Conservation (phyloP, 2,329 filamentous ascomycete genomes). For the Alternaria sp. region DNA sequence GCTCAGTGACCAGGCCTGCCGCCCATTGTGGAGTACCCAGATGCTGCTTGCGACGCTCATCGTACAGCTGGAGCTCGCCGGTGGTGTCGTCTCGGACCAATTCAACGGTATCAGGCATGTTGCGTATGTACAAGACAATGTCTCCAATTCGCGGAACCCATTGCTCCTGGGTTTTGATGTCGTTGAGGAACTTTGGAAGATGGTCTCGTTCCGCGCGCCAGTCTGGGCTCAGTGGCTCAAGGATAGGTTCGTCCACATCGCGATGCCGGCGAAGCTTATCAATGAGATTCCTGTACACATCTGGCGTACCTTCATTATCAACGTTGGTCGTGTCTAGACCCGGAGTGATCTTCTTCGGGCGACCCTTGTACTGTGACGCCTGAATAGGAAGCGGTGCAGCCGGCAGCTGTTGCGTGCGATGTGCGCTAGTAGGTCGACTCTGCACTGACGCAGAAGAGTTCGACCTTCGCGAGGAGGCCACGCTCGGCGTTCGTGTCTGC, state of each 20-base stretch:
- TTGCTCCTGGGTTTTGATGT: slow-evolving; percentile 52
- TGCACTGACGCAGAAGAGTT: too few relatives aligned
- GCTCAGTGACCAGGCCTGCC: slow-evolving; percentile 62
- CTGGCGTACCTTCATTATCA: slow-evolving; percentile 62
- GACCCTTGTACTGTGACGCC: slow-evolving; percentile 16
- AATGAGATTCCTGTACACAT: slow-evolving; percentile 59
- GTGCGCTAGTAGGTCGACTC: too few relatives aligned
- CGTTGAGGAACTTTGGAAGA: slow-evolving; percentile 52
- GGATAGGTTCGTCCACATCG: slow-evolving; percentile 53
- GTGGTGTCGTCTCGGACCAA: slow-evolving; percentile 37
- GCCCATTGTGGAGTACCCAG: slow-evolving; percentile 59
- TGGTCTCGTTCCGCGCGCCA: slow-evolving; percentile 60
- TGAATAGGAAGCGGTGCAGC: neutral
- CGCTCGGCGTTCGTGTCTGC: neutral
- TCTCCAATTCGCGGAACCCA: slow-evolving; percentile 64
- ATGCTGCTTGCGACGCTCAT: slow-evolving; percentile 29
- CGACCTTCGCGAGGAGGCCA: too few relatives aligned
- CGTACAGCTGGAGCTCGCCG: slow-evolving; percentile 31
- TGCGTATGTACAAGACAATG: slow-evolving; percentile 60
- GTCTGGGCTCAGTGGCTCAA: slow-evolving; percentile 61
- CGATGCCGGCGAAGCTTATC: slow-evolving; percentile 54
- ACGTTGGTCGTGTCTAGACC: slow-evolving; percentile 33
- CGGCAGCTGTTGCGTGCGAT: too few relatives aligned
- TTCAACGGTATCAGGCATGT: slow-evolving; percentile 33
- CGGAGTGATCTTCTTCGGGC: slow-evolving; percentile 22